Percentiles rank a stretch among this genome's conserved stretches.
These are phyloP conservation scores for Cardiospermum halicacabum DNA, from an alignment of 345 rosid species.

Conservation along the genomic window DNA sequence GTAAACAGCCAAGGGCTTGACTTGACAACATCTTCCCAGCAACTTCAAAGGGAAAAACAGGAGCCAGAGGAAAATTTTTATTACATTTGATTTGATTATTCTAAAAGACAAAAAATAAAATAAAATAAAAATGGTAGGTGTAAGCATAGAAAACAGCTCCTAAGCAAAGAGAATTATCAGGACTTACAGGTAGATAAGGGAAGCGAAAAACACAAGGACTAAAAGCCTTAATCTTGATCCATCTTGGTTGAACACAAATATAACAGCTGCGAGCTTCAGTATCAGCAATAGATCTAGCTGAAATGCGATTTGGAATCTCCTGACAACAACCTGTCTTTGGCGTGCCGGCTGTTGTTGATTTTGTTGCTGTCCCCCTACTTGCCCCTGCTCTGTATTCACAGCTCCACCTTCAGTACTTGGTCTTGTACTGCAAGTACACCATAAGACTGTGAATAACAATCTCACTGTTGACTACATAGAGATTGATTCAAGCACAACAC, in stretches of 20 bases:
- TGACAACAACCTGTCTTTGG: slow-evolving; percentile 67
- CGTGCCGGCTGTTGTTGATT: slow-evolving; percentile 61
- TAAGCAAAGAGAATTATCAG: neutral
- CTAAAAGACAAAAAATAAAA: neutral
- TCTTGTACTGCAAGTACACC: slow-evolving; percentile 24
- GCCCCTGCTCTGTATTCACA: slow-evolving; percentile 41
- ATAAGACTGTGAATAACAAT: slow-evolving; percentile 5
- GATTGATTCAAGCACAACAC: neutral
- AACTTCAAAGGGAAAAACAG: neutral
- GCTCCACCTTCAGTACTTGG: slow-evolving; percentile 35
- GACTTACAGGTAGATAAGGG: slow-evolving; percentile 83
- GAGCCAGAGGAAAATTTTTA: neutral
- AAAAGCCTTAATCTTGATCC: slow-evolving; percentile 92
- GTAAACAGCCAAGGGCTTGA: neutral
- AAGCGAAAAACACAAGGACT: slow-evolving; percentile 81
- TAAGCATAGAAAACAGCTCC: neutral
- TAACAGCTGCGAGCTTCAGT: slow-evolving; percentile 86
- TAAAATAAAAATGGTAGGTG: neutral
- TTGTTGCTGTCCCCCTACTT: slow-evolving; percentile 49
- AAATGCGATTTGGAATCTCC: slow-evolving; percentile 92
- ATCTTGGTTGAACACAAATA: slow-evolving; percentile 95
- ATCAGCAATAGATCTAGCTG: slow-evolving; percentile 88
- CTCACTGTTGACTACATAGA: neutral
- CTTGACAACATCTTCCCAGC: neutral
- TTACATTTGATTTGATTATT: neutral